Evolutionary conservation across 108 stramenopile species (phyloP).

Genomic region (Cylindrotheca fusiformis): DNA sequence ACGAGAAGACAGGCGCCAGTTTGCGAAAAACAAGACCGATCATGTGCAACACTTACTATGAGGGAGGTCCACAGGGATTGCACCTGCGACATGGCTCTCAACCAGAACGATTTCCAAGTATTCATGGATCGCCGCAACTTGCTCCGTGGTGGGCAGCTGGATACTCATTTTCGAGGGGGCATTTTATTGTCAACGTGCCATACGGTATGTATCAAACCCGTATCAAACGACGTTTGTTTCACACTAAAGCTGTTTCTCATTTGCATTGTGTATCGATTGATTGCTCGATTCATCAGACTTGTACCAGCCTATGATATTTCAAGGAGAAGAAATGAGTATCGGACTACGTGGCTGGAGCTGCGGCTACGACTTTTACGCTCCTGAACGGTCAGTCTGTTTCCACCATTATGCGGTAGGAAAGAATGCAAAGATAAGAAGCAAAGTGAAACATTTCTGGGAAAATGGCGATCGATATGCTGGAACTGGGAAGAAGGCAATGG

Average conservation of each 20-base stretch:
- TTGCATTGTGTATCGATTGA: no score
- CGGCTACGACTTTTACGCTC: conserved; percentile 91
- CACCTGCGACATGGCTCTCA: conserved; percentile 87
- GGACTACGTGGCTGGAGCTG: conserved; percentile 85
- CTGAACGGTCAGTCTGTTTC: conserved; percentile 80
- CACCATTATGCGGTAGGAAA: conserved; percentile 85
- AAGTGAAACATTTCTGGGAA: conserved; percentile 80
- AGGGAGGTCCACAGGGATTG: conserved; percentile 68
- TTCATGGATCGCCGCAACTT: conserved; percentile 71
- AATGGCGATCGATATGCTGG: conserved; percentile 54
- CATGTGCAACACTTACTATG: conserved; percentile 90
- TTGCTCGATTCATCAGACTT: conserved; percentile 19
- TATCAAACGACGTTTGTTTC: no score
- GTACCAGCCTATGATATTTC: conserved; percentile 71
- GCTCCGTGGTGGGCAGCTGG: conserved; percentile 93
- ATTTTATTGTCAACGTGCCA: conserved; percentile 83
- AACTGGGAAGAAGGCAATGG: conserved; percentile 71
- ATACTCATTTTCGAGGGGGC: conserved; percentile 83
- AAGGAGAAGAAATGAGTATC: conserved; percentile 90
- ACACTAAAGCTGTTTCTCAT: no score
- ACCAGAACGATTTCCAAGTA: conserved; percentile 72
- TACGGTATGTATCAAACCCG: conserved; percentile 65
- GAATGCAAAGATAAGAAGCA: conserved; percentile 57
- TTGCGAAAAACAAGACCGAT: conserved; percentile 77
- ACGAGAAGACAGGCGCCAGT: conserved; percentile 60